Evolutionary conservation across 257 asterid species (phyloP).

Genomic region (Scutellaria minor): DNA sequence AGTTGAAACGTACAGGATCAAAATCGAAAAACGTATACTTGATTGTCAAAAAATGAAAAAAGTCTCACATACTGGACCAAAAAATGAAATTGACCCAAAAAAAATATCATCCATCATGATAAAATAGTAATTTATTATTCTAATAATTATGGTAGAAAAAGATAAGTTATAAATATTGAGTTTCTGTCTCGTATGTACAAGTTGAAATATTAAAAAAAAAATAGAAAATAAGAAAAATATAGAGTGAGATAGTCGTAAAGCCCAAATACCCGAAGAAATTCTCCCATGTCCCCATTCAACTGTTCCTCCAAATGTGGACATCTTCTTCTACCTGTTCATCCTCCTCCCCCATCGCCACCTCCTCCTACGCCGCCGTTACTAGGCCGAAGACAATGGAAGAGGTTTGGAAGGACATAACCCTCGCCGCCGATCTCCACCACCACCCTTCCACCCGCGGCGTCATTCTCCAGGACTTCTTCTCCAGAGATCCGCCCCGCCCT

Average conservation of each 20-base stretch:
- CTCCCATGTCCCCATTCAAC: slow-evolving; percentile 5
- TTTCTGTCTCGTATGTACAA: too few species aligned
- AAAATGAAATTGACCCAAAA: too few species aligned
- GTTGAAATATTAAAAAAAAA: not conserved
- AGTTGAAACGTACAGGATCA: too few species aligned
- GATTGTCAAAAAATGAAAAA: too few species aligned
- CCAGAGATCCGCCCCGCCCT: slow-evolving; percentile 42
- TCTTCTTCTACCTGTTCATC: slow-evolving; percentile 34
- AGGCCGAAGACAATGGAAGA: slow-evolving; percentile 63
- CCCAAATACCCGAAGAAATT: slow-evolving; percentile 17
- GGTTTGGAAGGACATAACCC: slow-evolving; percentile 69
- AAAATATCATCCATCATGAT: too few species aligned
- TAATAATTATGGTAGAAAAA: too few species aligned
- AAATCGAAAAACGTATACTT: too few species aligned
- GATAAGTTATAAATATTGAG: too few species aligned
- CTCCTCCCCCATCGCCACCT: not conserved
- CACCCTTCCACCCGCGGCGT: slow-evolving; percentile 40
- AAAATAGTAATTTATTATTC: too few species aligned
- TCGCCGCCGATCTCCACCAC: slow-evolving; percentile 48
- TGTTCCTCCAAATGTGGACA: slow-evolving; percentile 47
- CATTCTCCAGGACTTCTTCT: slow-evolving; percentile 63
- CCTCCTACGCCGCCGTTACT: slow-evolving; percentile 3
- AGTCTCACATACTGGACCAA: too few species aligned
- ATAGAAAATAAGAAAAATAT: not conserved
- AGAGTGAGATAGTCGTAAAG: not conserved